A percentile compares a stretch with the other conserved stretches of the same genome.
Conservation (phyloP, 495 filamentous ascomycete species). For the Bathelium albidoporum region DNA sequence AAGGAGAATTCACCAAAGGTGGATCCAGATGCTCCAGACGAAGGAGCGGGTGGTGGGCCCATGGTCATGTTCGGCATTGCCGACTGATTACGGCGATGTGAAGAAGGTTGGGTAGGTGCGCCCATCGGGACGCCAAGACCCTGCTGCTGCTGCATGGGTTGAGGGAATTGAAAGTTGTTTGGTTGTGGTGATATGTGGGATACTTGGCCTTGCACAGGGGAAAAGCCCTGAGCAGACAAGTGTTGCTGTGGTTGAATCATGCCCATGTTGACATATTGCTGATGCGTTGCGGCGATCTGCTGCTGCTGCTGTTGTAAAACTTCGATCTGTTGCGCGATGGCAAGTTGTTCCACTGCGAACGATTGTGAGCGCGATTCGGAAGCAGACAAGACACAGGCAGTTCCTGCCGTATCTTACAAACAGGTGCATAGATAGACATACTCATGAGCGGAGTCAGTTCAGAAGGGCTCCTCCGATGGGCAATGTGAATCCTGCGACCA, state of each 20-base stretch:
- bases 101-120: conserved; percentile 62
- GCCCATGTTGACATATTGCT: conserved; percentile 96
- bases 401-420: conserved; percentile 2
- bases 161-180: conserved; percentile 82
- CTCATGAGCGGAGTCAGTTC: conserved; percentile 98
- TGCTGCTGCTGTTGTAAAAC: conserved; percentile 96
- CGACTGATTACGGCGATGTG: conserved; percentile 96
- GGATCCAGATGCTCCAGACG: conserved; percentile 81
- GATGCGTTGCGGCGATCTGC: conserved; percentile 89
- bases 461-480: conserved; percentile 92
- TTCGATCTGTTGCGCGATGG: conserved; percentile 97
- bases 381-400: not conserved
- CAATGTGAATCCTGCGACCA: conserved; percentile 91
- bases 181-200: conserved; percentile 72
- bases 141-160: conserved; percentile 40
- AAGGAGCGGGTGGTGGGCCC: conserved; percentile 92
- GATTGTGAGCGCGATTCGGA: not conserved
- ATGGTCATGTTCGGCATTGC: conserved; percentile 87
- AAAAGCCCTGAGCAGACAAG: conserved; percentile 57
- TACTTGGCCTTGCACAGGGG: conserved; percentile 56
- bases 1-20: conserved; percentile 68
- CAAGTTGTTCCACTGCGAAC: conserved; percentile 76
- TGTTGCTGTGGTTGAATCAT: conserved; percentile 77
- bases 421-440: conserved; percentile 43
- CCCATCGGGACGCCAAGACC: conserved; percentile 62